These are phyloP conservation scores for Pichia eremophila DNA, from an alignment of 805 yeast species.

Conservation along the genomic window DNA sequence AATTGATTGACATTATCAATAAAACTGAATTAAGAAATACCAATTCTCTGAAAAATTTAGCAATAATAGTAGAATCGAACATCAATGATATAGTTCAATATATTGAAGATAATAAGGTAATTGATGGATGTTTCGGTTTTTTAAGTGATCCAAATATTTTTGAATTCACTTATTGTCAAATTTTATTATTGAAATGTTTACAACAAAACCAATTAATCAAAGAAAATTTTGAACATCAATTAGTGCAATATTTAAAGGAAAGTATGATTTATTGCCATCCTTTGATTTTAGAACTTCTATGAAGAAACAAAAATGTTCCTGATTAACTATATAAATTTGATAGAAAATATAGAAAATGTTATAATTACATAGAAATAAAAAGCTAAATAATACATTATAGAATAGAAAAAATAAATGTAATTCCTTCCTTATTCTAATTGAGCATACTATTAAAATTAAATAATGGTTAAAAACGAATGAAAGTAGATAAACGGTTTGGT, in stretches of 20 bases:
- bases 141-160: slow-evolving; percentile 18
- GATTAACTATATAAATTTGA: not conserved
- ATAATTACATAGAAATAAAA: not conserved
- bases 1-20: slow-evolving; percentile 6
- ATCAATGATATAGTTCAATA: slow-evolving; percentile 3
- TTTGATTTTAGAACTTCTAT: slow-evolving; percentile 6
- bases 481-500: too few relatives aligned
- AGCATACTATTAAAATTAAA: too few relatives aligned
- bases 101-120: slow-evolving; percentile 6
- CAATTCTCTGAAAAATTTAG: not conserved
- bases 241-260: not conserved
- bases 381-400: not conserved
- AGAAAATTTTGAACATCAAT: not conserved
- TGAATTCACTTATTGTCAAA: slow-evolving; percentile 14
- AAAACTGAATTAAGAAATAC: not conserved
- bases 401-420: not conserved
- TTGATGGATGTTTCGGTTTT: slow-evolving; percentile 26
- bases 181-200: slow-evolving; percentile 9
- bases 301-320: not conserved
- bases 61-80: not conserved
- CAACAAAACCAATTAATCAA: not conserved
- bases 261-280: slow-evolving; percentile 10
- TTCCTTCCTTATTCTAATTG: not conserved
- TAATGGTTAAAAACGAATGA: not conserved
- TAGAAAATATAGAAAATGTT: not conserved